A percentile compares a stretch with the other conserved stretches of the same genome.
These are phyloP conservation scores for Eudorina sp. DNA, from an alignment of 139 green algal species.

Conservation along the genomic window DNA sequence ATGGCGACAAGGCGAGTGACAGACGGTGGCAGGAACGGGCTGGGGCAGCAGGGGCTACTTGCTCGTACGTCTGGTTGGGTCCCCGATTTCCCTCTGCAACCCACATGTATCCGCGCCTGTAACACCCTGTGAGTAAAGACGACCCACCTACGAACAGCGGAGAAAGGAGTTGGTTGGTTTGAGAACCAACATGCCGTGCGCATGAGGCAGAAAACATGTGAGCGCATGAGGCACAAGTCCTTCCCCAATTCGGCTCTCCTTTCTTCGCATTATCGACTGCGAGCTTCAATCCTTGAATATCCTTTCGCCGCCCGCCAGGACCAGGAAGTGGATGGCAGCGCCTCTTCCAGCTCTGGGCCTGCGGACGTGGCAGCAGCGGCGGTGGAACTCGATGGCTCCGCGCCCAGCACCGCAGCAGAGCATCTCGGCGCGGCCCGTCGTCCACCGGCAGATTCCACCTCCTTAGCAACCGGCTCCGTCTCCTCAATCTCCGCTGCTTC, in stretches of 20 bases:
- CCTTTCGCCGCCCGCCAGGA: background rate
- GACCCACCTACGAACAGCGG: too few species aligned
- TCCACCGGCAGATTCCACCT: background rate
- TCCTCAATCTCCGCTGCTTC: too few species aligned
- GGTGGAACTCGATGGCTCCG: too few species aligned
- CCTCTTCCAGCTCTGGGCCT: too few species aligned
- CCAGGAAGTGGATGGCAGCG: background rate
- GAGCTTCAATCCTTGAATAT: background rate
- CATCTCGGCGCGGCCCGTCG: background rate
- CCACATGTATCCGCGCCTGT: background rate
- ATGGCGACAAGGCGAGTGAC: background rate
- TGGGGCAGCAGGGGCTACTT: too few species aligned
- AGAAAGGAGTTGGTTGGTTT: background rate
- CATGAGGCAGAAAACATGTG: background rate
- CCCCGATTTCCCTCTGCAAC: background rate
- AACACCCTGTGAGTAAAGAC: background rate
- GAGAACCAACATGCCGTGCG: background rate
- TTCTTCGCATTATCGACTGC: background rate
- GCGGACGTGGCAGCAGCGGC: too few species aligned
- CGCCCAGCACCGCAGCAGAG: too few species aligned
- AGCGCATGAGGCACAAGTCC: background rate
- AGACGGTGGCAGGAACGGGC: too few species aligned
- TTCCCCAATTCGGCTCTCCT: background rate
- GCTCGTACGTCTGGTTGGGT: background rate
- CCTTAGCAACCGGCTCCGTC: too few species aligned